Percentiles rank a stretch among this genome's conserved stretches.
phyloP scores from a whole-genome alignment of 257 asterid genomes.

The Solanum boliviense region DNA sequence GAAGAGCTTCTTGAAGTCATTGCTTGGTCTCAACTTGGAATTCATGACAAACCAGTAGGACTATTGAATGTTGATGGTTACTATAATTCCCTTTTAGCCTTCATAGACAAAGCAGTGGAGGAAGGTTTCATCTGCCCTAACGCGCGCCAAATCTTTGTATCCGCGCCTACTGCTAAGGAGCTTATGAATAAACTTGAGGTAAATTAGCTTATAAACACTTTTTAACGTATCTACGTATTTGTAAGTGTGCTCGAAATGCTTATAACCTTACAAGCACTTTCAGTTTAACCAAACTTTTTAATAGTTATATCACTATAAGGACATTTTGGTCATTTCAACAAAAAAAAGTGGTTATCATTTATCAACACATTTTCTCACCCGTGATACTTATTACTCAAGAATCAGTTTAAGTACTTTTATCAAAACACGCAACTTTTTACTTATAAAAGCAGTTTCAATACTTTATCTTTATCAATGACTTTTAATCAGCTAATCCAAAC shows the following conservation, averaged over 20 bases:
- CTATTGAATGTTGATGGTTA: conserved; percentile 28
- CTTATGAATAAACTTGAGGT: conserved; percentile 27
- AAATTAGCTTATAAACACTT: background rate
- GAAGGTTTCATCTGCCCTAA: conserved; percentile 29
- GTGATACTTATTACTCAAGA: background rate
- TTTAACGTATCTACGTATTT: background rate
- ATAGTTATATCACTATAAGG: too few relatives aligned
- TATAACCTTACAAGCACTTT: background rate
- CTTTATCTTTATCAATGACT: background rate
- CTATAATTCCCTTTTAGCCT: conserved; percentile 21
- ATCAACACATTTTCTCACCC: background rate
- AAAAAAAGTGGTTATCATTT: background rate
- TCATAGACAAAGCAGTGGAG: conserved; percentile 28
- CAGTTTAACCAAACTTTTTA: too few relatives aligned
- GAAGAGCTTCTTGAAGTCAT: conserved; percentile 34
- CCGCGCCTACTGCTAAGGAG: conserved; percentile 22
- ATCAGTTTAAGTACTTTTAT: background rate
- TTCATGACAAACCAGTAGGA: conserved; percentile 37
- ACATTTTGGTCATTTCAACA: background rate
- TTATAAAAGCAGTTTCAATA: background rate
- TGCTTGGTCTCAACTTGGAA: conserved; percentile 38
- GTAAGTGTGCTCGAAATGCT: background rate
- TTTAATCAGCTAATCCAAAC: background rate
- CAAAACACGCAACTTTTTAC: background rate
- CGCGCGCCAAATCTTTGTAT: conserved; percentile 31